Base-by-base conservation (phyloP, 805 yeast species). In the Danielozyma ontarioensis region DNA sequence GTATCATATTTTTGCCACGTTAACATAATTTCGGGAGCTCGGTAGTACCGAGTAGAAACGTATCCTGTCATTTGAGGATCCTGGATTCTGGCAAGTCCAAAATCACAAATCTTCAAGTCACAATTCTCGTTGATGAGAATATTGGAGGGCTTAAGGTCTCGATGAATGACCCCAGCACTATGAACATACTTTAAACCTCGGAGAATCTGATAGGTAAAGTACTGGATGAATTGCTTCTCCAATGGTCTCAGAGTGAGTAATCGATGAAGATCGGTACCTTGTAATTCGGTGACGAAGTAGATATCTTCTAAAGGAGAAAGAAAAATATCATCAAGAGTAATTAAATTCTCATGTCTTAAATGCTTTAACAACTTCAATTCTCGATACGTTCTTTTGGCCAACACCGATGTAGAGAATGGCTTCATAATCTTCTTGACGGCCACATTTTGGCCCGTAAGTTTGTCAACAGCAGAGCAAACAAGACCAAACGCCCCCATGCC, bases 401-500 rank as follows among this genome's bases (percentile, higher is more conserved):
- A 70, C 19, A 93, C 95, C 5, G 96, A 81, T 1, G 97, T 90
- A 41, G 87, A 77, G 57, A 93, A 93, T 0, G 99, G 98, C 57
- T 88, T 90, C 96, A 90, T 86, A 48, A 93, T 90, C 67, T 93
- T 93, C 59, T 93, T 93, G 40, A 93, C 93, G 30, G 99, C 99
- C 24, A 93, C 98, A 46, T 83, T 86, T 59, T 89, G 96, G 34
- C 78, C 80, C 0, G 96, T 88, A 40, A 89, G 73, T 46, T 81
- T 85, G 61, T 93, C 98, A 36, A 81, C 77, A 1, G 98, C 99
- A 6, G 96, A 87, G 45, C 98, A 93, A 25, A 93, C 99, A 13
- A 93, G 72, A 4, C 99, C 99, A 57, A 93, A 93, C 5, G 98
- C 98, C 17, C 99, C 99, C 99, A 93, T 93, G 0, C 99, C 99